These are phyloP conservation scores for Backusella sp. DNA, from an alignment of 192 early-diverging fungal genomes.

Conservation along the genomic window DNA sequence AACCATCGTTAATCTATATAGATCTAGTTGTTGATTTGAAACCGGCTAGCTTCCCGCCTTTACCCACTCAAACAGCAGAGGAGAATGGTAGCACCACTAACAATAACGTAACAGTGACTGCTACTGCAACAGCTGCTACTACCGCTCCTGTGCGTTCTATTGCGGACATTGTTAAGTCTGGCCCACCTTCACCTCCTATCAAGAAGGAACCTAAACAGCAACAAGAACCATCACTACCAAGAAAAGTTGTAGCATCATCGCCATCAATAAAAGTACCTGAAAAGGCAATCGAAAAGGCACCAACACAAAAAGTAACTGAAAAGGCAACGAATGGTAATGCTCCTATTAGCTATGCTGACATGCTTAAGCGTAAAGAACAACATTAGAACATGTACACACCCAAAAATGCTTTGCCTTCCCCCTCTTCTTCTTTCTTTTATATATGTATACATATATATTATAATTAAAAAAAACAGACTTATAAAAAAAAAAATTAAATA, in stretches of 20 bases:
- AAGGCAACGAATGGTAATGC: not conserved
- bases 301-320: not conserved
- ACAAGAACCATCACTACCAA: too few species aligned
- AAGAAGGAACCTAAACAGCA: not conserved
- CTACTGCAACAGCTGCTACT: not conserved
- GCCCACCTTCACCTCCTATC: not conserved
- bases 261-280: not conserved
- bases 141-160: not conserved
- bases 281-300: not conserved
- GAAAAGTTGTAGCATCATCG: not conserved
- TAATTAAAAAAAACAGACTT: not conserved
- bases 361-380: constrained; percentile 12
- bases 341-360: constrained; percentile 26
- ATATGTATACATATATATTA: not conserved
- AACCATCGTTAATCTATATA: not conserved
- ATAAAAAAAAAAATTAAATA: not conserved
- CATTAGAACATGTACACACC: not conserved
- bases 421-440: not conserved
- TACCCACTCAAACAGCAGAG: constrained; percentile 2
- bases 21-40: not conserved
- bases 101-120: not conserved
- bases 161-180: constrained; percentile 3
- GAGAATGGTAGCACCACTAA: not conserved
- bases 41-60: constrained; percentile 8
- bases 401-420: not conserved